A percentile compares a stretch with the other conserved stretches of the same genome.
Conservation (phyloP, 768 basidiomycete species). For the Neoboletus subvelutipes region DNA sequence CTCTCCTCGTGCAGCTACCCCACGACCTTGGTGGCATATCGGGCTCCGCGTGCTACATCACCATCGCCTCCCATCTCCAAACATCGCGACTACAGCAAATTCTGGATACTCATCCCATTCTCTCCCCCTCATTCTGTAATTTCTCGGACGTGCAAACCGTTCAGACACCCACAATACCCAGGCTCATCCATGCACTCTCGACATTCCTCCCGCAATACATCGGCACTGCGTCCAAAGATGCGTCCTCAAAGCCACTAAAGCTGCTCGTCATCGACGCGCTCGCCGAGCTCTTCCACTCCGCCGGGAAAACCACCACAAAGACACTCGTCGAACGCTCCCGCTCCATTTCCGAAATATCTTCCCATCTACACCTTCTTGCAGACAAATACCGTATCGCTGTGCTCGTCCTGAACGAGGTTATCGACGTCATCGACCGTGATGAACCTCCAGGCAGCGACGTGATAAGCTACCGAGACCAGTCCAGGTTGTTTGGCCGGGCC, state of each 20-base stretch:
- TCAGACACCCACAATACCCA: conserved; percentile 51
- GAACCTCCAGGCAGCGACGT: conserved; percentile 15
- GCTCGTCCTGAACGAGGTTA: conserved; percentile 86
- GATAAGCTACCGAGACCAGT: conserved; percentile 68
- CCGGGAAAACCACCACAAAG: conserved; percentile 54
- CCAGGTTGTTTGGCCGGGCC: conserved; percentile 72
- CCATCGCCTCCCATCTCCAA: conserved; percentile 67
- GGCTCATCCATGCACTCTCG: conserved; percentile 55
- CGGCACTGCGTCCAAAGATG: conserved; percentile 28
- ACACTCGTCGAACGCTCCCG: conserved; percentile 74
- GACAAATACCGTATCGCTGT: conserved; percentile 63
- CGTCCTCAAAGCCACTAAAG: conserved; percentile 56
- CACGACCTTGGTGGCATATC: conserved; percentile 50
- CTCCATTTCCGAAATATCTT: conserved; percentile 64
- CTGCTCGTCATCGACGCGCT: conserved; percentile 87
- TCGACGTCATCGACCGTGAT: conserved; percentile 62
- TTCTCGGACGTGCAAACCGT: conserved; percentile 64
- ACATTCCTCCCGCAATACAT: conserved; percentile 55
- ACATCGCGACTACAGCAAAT: conserved; percentile 72
- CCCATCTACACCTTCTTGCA: conserved; percentile 70
- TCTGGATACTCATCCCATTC: conserved; percentile 45
- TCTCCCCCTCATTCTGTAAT: conserved; percentile 43
- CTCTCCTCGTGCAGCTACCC: conserved; percentile 76
- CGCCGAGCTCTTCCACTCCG: conserved; percentile 77
- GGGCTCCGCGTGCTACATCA: conserved; percentile 76